Conservation (phyloP, 179 eudicot genomes). For the Camellia oleifera region DNA sequence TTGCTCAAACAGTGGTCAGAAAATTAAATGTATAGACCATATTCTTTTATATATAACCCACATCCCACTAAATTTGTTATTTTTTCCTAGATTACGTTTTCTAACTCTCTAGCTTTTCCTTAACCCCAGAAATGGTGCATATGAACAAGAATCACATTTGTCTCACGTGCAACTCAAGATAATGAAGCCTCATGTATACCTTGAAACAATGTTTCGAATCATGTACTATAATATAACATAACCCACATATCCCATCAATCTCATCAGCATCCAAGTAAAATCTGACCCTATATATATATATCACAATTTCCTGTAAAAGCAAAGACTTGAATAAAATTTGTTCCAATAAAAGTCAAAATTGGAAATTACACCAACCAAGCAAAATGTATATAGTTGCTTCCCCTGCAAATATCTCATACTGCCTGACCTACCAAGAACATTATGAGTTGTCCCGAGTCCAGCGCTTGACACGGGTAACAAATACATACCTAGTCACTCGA, state of each 20-base stretch:
- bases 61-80: too few relatives aligned
- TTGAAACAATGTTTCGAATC: background rate
- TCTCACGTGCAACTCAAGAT: too few relatives aligned
- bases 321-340: background rate
- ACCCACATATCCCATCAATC: background rate
- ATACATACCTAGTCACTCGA: constrained; percentile 9
- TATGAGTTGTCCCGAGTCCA: constrained; percentile 6
- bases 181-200: background rate
- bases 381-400: background rate
- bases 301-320: constrained; percentile 1
- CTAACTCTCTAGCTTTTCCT: too few relatives aligned
- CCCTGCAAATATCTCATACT: constrained; percentile 15
- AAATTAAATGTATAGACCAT: too few relatives aligned
- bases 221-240: too few relatives aligned
- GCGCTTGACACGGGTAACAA: background rate
- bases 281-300: background rate
- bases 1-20: too few relatives aligned
- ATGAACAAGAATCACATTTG: too few relatives aligned
- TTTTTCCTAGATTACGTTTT: too few relatives aligned
- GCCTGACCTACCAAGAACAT: constrained; percentile 5
- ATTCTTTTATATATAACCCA: too few relatives aligned
- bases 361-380: constrained; percentile 11
- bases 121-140: too few relatives aligned
- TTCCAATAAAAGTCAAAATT: constrained; percentile 12
- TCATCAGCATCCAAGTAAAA: background rate